Conservation (phyloP, 2,329 filamentous ascomycete species). For the Teratosphaeria epicoccoides region DNA sequence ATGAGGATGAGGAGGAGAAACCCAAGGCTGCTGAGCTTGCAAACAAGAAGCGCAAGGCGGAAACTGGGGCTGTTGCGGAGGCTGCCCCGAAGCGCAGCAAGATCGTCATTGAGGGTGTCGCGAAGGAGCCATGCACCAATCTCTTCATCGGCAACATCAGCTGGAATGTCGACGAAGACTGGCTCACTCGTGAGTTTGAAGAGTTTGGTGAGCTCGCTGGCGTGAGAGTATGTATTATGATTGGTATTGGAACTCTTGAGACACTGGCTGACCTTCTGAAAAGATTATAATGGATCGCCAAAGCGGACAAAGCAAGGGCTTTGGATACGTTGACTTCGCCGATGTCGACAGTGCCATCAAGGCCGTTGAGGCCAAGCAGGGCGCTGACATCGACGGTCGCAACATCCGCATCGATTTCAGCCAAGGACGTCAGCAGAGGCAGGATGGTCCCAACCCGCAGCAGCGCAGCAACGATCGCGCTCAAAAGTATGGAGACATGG, state of each 20-base stretch:
- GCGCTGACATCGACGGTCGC: conserved; percentile 62
- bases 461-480: conserved; percentile 46
- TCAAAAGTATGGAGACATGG: conserved; percentile 62
- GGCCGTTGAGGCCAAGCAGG: conserved; percentile 66
- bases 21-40: conserved; percentile 32
- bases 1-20: conserved; percentile 31
- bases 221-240: conserved; percentile 66
- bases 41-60: conserved; percentile 59
- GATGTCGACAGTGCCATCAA: conserved; percentile 56
- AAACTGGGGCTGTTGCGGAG: conserved; percentile 37
- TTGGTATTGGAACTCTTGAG: too few species aligned
- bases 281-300: too few species aligned
- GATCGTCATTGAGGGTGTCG: conserved; percentile 27
- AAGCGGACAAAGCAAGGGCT: conserved; percentile 73
- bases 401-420: conserved; percentile 70
- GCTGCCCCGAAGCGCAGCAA: conserved; percentile 54
- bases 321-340: conserved; percentile 85
- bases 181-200: conserved; percentile 72
- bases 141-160: conserved; percentile 85
- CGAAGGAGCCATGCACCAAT: conserved; percentile 46
- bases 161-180: conserved; percentile 81
- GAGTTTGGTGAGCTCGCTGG: conserved; percentile 60
- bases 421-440: conserved; percentile 51
- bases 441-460: conserved; percentile 28
- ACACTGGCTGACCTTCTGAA: too few species aligned